Evolutionary conservation across 208 protist genomes (phyloP).

Genomic region (Trichomonas gallinae): DNA sequence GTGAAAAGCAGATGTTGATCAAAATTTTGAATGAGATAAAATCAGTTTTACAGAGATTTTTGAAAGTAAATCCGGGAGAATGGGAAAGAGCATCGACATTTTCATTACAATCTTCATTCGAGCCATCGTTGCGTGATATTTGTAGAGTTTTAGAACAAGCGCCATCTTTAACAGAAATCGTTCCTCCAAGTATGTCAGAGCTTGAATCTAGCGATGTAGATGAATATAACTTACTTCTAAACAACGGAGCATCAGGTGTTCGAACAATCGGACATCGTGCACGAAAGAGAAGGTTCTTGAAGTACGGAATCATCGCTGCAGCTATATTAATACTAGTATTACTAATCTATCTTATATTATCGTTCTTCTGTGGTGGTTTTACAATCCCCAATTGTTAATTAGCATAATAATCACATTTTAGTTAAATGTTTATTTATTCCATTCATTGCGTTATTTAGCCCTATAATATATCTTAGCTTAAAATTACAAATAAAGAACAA

Average conservation of each 20-base stretch:
- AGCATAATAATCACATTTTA: too few relatives aligned
- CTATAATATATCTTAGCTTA: too few relatives aligned
- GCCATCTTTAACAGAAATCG: not conserved
- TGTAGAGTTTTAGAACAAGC: not conserved
- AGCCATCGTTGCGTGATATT: not conserved
- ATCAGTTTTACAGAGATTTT: not conserved
- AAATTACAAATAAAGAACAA: too few relatives aligned
- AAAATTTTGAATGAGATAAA: not conserved
- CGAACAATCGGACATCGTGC: not conserved
- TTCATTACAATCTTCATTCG: not conserved
- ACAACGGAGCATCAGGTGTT: not conserved
- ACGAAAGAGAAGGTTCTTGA: not conserved
- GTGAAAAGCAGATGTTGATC: not conserved
- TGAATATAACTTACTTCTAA: not conserved
- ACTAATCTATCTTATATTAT: not conserved
- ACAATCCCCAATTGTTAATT: not conserved
- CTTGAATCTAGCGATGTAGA: not conserved
- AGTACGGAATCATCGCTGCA: not conserved
- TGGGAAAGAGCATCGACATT: not conserved
- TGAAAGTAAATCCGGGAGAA: not conserved
- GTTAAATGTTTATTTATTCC: too few relatives aligned
- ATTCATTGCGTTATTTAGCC: too few relatives aligned
- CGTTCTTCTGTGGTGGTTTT: not conserved
- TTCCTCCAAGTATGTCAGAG: not conserved
- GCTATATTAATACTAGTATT: not conserved